These are phyloP conservation scores for Fusarium sp. DNA, from an alignment of 2,329 filamentous ascomycete species.

Conservation along the genomic window DNA sequence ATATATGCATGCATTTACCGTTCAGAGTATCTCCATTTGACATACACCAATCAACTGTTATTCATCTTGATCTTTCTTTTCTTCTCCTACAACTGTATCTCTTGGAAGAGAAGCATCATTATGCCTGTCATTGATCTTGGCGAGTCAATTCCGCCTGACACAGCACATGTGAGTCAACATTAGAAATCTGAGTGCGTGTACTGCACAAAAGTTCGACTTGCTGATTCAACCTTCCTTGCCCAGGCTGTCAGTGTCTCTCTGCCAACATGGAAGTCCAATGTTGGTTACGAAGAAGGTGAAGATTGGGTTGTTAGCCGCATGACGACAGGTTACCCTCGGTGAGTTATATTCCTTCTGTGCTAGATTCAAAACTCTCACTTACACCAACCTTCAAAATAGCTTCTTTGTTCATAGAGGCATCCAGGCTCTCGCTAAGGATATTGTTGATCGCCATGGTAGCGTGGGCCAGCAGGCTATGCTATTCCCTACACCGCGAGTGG, in stretches of 20 bases:
- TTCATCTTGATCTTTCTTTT: not conserved
- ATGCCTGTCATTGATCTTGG: slow-evolving; percentile 70
- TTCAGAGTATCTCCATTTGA: not conserved
- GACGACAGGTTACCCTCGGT: slow-evolving; percentile 92
- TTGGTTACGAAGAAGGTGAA: slow-evolving; percentile 94
- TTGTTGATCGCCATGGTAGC: slow-evolving; percentile 74
- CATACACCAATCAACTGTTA: not conserved
- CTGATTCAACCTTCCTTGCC: not conserved
- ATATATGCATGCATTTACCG: slow-evolving; percentile 1
- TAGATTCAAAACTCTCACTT: slow-evolving; percentile 7
- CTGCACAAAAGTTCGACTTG: not conserved
- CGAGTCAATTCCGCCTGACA: slow-evolving; percentile 81
- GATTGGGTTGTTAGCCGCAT: slow-evolving; percentile 87
- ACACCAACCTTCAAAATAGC: slow-evolving; percentile 60
- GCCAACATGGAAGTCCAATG: slow-evolving; percentile 90
- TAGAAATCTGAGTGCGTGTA: slow-evolving; percentile 3
- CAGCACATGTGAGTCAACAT: slow-evolving; percentile 75
- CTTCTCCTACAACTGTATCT: not conserved
- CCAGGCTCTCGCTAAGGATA: slow-evolving; percentile 75
- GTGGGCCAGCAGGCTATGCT: slow-evolving; percentile 79
- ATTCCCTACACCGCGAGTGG: slow-evolving; percentile 79
- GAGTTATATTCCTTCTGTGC: slow-evolving; percentile 40
- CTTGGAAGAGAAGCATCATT: not conserved
- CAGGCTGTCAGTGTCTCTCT: slow-evolving; percentile 96
- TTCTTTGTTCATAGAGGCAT: slow-evolving; percentile 95